Conservation (phyloP, 441 rosid genomes). For the Gossypium laxum region DNA sequence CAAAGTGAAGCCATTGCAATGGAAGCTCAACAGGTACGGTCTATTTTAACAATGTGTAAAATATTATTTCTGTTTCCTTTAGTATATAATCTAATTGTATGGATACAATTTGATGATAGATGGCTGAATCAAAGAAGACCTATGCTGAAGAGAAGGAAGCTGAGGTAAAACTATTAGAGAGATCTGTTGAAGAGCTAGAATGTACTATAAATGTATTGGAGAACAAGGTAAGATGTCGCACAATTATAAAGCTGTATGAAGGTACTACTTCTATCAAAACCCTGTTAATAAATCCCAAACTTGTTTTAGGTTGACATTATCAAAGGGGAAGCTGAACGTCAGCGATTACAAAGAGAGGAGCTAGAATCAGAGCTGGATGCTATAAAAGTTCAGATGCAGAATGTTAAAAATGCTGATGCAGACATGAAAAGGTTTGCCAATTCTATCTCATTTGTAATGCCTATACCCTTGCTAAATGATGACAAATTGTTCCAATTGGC, state of each 20-base stretch:
- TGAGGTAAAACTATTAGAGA: conserved; percentile 81
- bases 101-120: conserved; percentile 30
- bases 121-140: conserved; percentile 62
- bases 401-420: conserved; percentile 47
- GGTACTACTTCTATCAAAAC: neutral
- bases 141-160: conserved; percentile 80
- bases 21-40: conserved; percentile 65
- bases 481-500: conserved; percentile 13
- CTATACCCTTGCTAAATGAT: conserved; percentile 7
- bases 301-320: conserved; percentile 67
- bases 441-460: neutral
- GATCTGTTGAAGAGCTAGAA: conserved; percentile 89
- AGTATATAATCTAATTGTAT: conserved; percentile 10
- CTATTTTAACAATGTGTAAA: conserved; percentile 10
- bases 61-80: conserved; percentile 12
- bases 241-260: conserved; percentile 10
- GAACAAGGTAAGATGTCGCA: conserved; percentile 55
- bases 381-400: conserved; percentile 66
- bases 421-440: conserved; percentile 56
- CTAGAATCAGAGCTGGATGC: conserved; percentile 72
- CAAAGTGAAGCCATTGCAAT: conserved; percentile 52
- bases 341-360: conserved; percentile 83
- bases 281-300: conserved; percentile 20
- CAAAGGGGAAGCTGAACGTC: conserved; percentile 90
- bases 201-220: conserved; percentile 70